These are phyloP conservation scores for Xylaria longipes DNA, from an alignment of 495 filamentous ascomycete species.

Conservation along the genomic window DNA sequence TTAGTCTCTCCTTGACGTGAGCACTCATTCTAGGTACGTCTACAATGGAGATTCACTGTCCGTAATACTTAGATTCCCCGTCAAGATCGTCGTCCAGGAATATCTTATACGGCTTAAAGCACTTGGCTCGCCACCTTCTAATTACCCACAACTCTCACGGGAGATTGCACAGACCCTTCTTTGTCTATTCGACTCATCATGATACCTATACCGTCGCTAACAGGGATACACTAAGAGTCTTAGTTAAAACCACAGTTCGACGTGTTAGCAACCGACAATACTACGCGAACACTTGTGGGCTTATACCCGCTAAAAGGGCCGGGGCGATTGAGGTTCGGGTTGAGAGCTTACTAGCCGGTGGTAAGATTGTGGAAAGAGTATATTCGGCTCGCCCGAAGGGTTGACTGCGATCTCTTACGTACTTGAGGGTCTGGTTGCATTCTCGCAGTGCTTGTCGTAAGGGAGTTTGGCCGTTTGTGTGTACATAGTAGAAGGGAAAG, in stretches of 20 bases:
- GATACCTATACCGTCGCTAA: neutral
- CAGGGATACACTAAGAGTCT: neutral
- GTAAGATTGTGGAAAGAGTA: neutral
- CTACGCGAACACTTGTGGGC: neutral
- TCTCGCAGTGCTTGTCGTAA: neutral
- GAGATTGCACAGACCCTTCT: neutral
- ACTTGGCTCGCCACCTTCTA: neutral
- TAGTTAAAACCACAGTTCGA: neutral
- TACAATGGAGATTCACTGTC: neutral
- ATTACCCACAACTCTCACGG: neutral
- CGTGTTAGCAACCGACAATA: neutral
- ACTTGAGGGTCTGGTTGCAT: neutral
- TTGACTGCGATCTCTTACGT: neutral
- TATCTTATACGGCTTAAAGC: neutral
- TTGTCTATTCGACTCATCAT: neutral
- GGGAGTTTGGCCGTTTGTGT: neutral
- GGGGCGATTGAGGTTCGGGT: neutral
- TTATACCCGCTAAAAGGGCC: neutral
- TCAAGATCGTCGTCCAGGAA: neutral
- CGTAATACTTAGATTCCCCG: neutral
- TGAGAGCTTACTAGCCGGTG: neutral
- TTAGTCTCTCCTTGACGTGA: neutral
- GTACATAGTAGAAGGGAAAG: too few species aligned
- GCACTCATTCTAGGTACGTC: neutral
- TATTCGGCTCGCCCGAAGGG: neutral